These are phyloP conservation scores for Mycena capillaripes DNA, from an alignment of 768 basidiomycete genomes.

Conservation along the genomic window DNA sequence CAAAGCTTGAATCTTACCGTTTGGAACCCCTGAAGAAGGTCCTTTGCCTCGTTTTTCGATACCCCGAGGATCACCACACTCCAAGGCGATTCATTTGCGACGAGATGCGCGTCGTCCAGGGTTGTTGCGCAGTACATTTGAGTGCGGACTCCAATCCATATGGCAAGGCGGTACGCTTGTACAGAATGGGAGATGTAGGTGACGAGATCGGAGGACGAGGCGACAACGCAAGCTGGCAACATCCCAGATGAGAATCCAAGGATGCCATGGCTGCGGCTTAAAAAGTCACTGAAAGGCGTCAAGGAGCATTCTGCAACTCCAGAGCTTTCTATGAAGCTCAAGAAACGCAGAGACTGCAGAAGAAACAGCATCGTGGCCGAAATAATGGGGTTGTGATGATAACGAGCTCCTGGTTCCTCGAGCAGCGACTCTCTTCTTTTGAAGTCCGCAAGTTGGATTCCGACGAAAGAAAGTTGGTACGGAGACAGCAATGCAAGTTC, in stretches of 20 bases:
- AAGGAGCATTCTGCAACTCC: slow-evolving; percentile 20
- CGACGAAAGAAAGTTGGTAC: slow-evolving; percentile 48
- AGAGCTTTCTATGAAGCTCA: slow-evolving; percentile 53
- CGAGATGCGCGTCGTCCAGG: slow-evolving; percentile 17
- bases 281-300: slow-evolving; percentile 44
- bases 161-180: slow-evolving; percentile 55
- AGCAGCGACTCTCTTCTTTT: slow-evolving; percentile 55
- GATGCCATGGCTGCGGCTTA: slow-evolving; percentile 50
- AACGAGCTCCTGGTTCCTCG: slow-evolving; percentile 47
- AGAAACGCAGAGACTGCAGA: slow-evolving; percentile 66
- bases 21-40: slow-evolving; percentile 27
- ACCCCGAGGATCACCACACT: slow-evolving; percentile 56
- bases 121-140: slow-evolving; percentile 47
- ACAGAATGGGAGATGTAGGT: slow-evolving; percentile 53
- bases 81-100: slow-evolving; percentile 59
- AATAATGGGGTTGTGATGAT: slow-evolving; percentile 62
- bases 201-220: slow-evolving; percentile 48
- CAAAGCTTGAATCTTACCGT: background rate
- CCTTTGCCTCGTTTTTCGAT: slow-evolving; percentile 38
- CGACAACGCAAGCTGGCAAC: slow-evolving; percentile 59
- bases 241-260: slow-evolving; percentile 64
- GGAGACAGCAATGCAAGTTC: slow-evolving; percentile 65
- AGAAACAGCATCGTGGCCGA: slow-evolving; percentile 65
- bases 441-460: slow-evolving; percentile 63
- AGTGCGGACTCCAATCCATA: slow-evolving; percentile 60